Percentiles rank a stretch among this genome's conserved stretches.
Evolutionary conservation across 108 stramenopile species (phyloP).

Genomic region (Pelagomonas calceolata): DNA sequence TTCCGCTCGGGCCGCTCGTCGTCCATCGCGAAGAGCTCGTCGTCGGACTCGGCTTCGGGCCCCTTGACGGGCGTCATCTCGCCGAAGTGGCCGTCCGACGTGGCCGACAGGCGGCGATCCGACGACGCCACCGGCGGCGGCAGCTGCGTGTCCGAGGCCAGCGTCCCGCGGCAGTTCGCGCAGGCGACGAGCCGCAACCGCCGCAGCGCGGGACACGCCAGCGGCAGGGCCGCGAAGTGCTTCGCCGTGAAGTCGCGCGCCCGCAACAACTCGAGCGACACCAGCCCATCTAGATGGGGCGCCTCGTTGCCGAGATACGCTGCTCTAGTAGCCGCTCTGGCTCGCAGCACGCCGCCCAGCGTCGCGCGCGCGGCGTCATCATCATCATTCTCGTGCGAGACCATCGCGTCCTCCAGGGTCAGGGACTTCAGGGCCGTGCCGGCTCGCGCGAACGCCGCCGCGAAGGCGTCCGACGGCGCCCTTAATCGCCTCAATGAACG

Average conservation of each 20-base stretch:
- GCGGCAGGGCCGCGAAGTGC: neutral
- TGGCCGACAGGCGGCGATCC: too few species aligned
- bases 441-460: neutral
- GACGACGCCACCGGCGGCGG: too few species aligned
- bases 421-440: neutral
- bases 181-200: neutral
- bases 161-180: neutral
- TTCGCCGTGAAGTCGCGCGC: neutral
- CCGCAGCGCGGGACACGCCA: neutral
- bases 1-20: neutral
- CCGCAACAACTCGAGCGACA: neutral
- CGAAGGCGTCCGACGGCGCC: neutral
- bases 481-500: neutral
- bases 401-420: neutral
- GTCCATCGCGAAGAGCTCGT: neutral
- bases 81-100: too few species aligned
- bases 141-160: neutral
- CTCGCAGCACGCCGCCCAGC: neutral
- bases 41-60: neutral
- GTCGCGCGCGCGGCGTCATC: neutral
- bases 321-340: neutral
- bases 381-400: too few species aligned
- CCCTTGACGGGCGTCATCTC: too few species aligned
- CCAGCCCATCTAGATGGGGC: neutral
- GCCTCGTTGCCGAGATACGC: neutral